A percentile compares a stretch with the other conserved stretches of the same genome.
Conservation (phyloP, 2,329 filamentous ascomycete genomes). For the Fusarium sp. region DNA sequence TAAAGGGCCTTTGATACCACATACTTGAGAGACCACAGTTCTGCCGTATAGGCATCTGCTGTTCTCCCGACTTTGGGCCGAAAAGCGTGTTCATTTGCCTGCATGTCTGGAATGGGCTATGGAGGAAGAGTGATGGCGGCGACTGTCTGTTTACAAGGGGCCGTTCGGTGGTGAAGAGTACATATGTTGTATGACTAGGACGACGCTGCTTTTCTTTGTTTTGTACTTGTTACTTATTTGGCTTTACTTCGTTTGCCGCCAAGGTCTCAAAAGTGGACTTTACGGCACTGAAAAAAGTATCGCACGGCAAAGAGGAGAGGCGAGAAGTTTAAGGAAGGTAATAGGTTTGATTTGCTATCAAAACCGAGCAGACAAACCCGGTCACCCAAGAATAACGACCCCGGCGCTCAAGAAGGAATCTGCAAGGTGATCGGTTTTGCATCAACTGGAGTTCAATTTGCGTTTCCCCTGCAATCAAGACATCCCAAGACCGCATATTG, state of each 20-base stretch:
- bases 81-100: constrained; percentile 55
- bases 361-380: constrained; percentile 37
- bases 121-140: constrained; percentile 40
- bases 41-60: constrained; percentile 48
- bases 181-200: constrained; percentile 48
- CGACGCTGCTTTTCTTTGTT: constrained; percentile 34
- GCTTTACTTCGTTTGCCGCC: constrained; percentile 16
- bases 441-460: constrained; percentile 43
- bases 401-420: constrained; percentile 29
- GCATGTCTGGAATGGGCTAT: constrained; percentile 53
- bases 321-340: constrained; percentile 33
- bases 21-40: constrained; percentile 37
- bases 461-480: constrained; percentile 36
- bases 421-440: constrained; percentile 38
- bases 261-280: constrained; percentile 1
- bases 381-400: constrained; percentile 22
- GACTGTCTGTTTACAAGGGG: constrained; percentile 38
- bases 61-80: constrained; percentile 45
- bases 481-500: constrained; percentile 36
- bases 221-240: constrained; percentile 30
- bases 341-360: constrained; percentile 41
- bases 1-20: constrained; percentile 45
- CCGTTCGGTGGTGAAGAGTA: constrained; percentile 32
- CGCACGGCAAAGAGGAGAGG: constrained; percentile 7
- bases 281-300: constrained; percentile 7